Conservation (phyloP, 1,284 basidiomycete species). For the Malassezia pachydermatis region DNA sequence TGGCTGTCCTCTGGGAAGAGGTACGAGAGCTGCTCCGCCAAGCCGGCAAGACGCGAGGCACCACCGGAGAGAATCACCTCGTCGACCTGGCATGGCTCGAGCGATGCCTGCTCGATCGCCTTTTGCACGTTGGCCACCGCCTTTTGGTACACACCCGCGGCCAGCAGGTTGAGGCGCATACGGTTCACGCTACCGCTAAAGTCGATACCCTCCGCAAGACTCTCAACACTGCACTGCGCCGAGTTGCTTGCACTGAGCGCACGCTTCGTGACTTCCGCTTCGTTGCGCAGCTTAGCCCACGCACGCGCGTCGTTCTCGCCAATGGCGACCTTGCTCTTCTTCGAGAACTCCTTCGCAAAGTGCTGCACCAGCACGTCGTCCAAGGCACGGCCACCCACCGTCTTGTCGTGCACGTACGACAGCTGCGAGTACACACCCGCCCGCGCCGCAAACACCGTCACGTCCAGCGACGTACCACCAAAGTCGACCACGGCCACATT, state of each 20-base stretch:
- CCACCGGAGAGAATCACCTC: slow-evolving; percentile 77
- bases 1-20: slow-evolving; percentile 60
- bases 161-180: slow-evolving; percentile 82
- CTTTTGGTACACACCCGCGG: slow-evolving; percentile 61
- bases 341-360: slow-evolving; percentile 93
- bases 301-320: slow-evolving; percentile 58
- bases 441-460: slow-evolving; percentile 53
- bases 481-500: slow-evolving; percentile 56
- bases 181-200: slow-evolving; percentile 86
- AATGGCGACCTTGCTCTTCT: slow-evolving; percentile 79
- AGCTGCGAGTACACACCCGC: slow-evolving; percentile 55
- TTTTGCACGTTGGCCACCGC: slow-evolving; percentile 59
- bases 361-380: slow-evolving; percentile 76
- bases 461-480: slow-evolving; percentile 54
- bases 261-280: slow-evolving; percentile 88
- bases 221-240: slow-evolving; percentile 82
- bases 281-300: slow-evolving; percentile 81
- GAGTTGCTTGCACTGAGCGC: slow-evolving; percentile 77
- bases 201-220: slow-evolving; percentile 85
- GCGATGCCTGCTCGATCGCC: slow-evolving; percentile 57
- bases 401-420: slow-evolving; percentile 51
- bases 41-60: slow-evolving; percentile 70
- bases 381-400: slow-evolving; percentile 58
- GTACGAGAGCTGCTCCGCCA: slow-evolving; percentile 63
- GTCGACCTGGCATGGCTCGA: slow-evolving; percentile 72